phyloP scores from a whole-genome alignment of 1,139 yeast species.

The Yamadazyma epiphylla region DNA sequence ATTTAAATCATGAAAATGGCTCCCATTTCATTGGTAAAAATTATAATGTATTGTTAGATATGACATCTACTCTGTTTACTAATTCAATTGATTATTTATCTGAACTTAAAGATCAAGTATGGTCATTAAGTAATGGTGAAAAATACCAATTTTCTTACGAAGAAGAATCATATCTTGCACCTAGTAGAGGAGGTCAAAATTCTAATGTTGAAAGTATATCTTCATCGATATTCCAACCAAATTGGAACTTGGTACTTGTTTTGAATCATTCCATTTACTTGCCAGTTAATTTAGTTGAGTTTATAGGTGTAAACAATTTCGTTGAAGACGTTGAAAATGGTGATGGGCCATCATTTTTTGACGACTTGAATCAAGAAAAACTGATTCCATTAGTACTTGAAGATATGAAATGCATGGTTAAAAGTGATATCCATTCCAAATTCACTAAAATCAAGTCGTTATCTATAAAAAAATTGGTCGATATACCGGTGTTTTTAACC shows the following conservation, averaged over 20 bases:
- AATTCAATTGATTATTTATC: constrained; percentile 12
- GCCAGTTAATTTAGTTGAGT: constrained; percentile 28
- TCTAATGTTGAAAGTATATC: background rate
- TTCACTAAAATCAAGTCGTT: constrained; percentile 21
- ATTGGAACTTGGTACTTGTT: constrained; percentile 20
- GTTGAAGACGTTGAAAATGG: constrained; percentile 4
- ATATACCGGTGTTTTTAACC: constrained; percentile 24
- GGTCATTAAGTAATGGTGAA: constrained; percentile 11
- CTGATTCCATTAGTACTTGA: constrained; percentile 9
- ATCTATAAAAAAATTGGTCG: constrained; percentile 19
- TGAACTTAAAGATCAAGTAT: constrained; percentile 17
- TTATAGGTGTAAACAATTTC: constrained; percentile 20
- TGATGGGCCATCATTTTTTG: constrained; percentile 10
- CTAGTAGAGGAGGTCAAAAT: constrained; percentile 1
- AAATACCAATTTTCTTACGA: constrained; percentile 11
- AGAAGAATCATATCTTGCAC: constrained; percentile 9
- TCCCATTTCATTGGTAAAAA: constrained; percentile 7
- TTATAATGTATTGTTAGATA: constrained; percentile 9
- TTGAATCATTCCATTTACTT: constrained; percentile 24
- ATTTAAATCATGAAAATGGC: constrained; percentile 20
- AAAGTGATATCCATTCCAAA: constrained; percentile 11
- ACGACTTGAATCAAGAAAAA: constrained; percentile 18
- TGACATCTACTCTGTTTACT: constrained; percentile 6
- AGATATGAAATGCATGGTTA: constrained; percentile 4
- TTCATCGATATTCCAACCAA: constrained; percentile 3